phyloP scores from a whole-genome alignment of 176 grass and related monocot genomes.

The Calamus simplicifolius region DNA sequence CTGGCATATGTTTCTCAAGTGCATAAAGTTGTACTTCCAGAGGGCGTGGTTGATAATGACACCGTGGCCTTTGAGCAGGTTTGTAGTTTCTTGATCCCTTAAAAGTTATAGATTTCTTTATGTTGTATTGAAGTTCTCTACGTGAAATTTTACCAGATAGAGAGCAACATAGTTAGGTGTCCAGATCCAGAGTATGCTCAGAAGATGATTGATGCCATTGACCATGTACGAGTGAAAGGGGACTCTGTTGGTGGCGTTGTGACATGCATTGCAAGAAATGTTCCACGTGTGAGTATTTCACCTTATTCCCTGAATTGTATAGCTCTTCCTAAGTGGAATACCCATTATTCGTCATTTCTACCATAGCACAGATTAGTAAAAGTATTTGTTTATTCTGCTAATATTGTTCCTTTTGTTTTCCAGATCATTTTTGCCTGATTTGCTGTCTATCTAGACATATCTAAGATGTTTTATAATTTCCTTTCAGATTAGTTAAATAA shows the following conservation, averaged over 20 bases:
- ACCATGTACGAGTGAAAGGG: conserved; percentile 70
- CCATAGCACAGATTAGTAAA: too few species aligned
- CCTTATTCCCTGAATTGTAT: background rate
- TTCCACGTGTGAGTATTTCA: conserved; percentile 73
- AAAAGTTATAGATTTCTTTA: background rate
- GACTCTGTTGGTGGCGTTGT: conserved; percentile 93
- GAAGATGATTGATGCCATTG: conserved; percentile 96
- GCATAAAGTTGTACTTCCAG: conserved; percentile 83
- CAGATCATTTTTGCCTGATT: too few species aligned
- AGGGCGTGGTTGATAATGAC: conserved; percentile 76
- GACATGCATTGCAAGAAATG: conserved; percentile 96
- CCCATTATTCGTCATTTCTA: background rate
- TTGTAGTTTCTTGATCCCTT: conserved; percentile 6
- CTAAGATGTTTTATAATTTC: conserved; percentile 6
- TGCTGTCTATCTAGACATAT: too few species aligned
- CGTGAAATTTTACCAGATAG: conserved; percentile 57
- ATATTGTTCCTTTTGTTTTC: too few species aligned
- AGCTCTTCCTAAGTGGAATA: background rate
- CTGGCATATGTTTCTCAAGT: conserved; percentile 98
- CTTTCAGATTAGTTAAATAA: conserved; percentile 8
- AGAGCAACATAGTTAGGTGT: conserved; percentile 95
- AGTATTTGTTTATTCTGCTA: too few species aligned
- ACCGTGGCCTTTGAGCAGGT: conserved; percentile 77
- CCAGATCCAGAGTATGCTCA: conserved; percentile 90
- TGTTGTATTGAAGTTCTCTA: conserved; percentile 26